Evolutionary conservation across 192 early-diverging fungal species (phyloP).

Genomic region (Funneliformis geosporum): DNA sequence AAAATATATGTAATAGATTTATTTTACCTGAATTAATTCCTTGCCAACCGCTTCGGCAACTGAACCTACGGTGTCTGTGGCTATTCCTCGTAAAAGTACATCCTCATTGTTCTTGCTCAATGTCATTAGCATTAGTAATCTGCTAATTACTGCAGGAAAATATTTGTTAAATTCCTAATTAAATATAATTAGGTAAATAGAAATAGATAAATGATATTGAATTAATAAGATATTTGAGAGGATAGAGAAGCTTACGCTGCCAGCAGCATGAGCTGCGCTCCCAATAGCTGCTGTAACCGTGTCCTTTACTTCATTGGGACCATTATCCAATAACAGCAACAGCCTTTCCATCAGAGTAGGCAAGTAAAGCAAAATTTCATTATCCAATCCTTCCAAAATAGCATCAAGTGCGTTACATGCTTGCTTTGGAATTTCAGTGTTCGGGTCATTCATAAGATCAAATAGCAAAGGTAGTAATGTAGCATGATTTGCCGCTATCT

Average conservation of each 20-base stretch:
- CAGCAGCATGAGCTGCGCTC: constrained; percentile 86
- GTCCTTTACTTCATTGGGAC: constrained; percentile 67
- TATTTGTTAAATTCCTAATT: constrained; percentile 67
- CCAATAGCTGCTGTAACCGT: constrained; percentile 85
- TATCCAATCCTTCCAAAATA: constrained; percentile 84
- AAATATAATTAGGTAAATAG: background rate
- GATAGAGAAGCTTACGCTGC: constrained; percentile 40
- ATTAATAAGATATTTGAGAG: background rate
- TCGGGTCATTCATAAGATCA: constrained; percentile 75
- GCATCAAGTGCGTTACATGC: constrained; percentile 85
- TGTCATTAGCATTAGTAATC: constrained; percentile 72
- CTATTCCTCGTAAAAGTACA: constrained; percentile 77
- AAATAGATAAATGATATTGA: background rate
- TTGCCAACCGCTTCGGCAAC: constrained; percentile 87
- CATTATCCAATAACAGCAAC: constrained; percentile 70
- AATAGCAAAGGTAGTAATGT: constrained; percentile 85
- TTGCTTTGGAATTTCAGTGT: constrained; percentile 72
- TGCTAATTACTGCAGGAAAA: constrained; percentile 70
- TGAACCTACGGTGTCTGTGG: constrained; percentile 81
- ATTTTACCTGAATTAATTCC: constrained; percentile 62
- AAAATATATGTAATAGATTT: background rate
- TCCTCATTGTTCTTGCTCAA: constrained; percentile 70
- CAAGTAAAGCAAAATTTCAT: constrained; percentile 76
- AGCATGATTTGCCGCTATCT: constrained; percentile 79
- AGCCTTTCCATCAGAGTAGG: constrained; percentile 82